Percentiles rank a stretch among this genome's conserved stretches.
phyloP scores from a whole-genome alignment of 352 stramenopile species.

The Globisporangium radiosum region DNA sequence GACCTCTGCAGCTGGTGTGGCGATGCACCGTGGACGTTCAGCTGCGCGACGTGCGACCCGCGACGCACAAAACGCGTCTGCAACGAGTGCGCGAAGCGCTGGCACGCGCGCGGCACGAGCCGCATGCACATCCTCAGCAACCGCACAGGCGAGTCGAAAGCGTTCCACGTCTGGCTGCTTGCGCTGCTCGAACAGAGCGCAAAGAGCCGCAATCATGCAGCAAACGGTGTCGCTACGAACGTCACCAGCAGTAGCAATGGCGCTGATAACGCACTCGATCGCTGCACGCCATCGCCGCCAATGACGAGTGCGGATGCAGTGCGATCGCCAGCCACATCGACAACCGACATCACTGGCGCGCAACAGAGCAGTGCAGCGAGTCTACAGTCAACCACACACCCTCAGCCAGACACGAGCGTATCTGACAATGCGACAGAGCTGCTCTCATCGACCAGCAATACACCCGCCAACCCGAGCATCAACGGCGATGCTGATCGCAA shows the following conservation, averaged over 20 bases:
- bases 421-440: too few species aligned
- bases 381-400: not conserved
- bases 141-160: constrained; percentile 12
- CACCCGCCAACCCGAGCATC: too few species aligned
- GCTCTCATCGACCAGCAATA: too few species aligned
- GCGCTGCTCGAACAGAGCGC: not conserved
- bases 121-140: constrained; percentile 22
- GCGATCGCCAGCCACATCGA: not conserved
- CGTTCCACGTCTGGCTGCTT: constrained; percentile 16
- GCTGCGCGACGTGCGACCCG: constrained; percentile 28
- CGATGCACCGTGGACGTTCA: constrained; percentile 24
- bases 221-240: not conserved
- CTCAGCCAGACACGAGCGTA: too few species aligned
- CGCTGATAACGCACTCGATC: not conserved
- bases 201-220: not conserved
- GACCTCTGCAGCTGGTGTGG: constrained; percentile 27
- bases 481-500: too few species aligned
- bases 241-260: not conserved
- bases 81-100: constrained; percentile 20
- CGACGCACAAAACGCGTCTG: constrained; percentile 23
- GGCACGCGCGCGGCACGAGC: constrained; percentile 35
- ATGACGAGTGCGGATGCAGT: not conserved
- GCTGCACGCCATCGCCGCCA: not conserved
- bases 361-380: not conserved
- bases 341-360: not conserved